Percentiles rank a stretch among this genome's conserved stretches.
Evolutionary conservation across 768 basidiomycete genomes (phyloP).

Genomic region (Pleurotus giganteus): DNA sequence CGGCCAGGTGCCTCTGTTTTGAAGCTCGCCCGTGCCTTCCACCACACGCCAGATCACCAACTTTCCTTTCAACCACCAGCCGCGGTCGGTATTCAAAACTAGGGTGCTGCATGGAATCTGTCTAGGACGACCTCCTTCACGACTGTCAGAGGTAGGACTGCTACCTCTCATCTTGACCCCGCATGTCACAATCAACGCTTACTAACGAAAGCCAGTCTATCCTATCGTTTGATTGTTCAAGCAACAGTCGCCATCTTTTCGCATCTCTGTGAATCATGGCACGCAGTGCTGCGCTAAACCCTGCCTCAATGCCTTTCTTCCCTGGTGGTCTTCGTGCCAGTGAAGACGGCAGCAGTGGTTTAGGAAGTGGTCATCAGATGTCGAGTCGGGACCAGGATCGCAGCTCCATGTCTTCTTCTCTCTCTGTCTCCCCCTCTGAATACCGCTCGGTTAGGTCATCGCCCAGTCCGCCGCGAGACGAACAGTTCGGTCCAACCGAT

Average conservation of each 20-base stretch:
- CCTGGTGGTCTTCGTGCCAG: constrained; percentile 60
- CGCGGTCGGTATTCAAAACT: constrained; percentile 15
- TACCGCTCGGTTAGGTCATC: constrained; percentile 68
- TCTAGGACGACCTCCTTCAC: constrained; percentile 27
- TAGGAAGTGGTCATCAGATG: constrained; percentile 45
- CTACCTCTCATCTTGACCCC: constrained; percentile 10
- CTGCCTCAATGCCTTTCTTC: constrained; percentile 83
- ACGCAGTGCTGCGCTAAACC: constrained; percentile 75
- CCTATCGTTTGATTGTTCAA: constrained; percentile 35
- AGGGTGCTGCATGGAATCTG: constrained; percentile 41
- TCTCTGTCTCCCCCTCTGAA: constrained; percentile 62
- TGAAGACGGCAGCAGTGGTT: constrained; percentile 47
- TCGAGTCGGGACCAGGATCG: constrained; percentile 46
- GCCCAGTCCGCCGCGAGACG: constrained; percentile 56
- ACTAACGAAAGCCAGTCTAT: constrained; percentile 23
- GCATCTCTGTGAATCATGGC: constrained; percentile 53
- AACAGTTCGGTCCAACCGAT: constrained; percentile 25
- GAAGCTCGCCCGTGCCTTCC: background rate
- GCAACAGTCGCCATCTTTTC: constrained; percentile 31
- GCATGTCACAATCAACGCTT: constrained; percentile 16
- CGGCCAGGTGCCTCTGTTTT: background rate
- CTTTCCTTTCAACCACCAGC: constrained; percentile 14
- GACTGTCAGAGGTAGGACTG: constrained; percentile 28
- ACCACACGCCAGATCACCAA: constrained; percentile 12
- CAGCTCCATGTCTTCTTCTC: constrained; percentile 52